Conservation (phyloP, 1,284 basidiomycete species). For the Neonothopanus nambi region DNA sequence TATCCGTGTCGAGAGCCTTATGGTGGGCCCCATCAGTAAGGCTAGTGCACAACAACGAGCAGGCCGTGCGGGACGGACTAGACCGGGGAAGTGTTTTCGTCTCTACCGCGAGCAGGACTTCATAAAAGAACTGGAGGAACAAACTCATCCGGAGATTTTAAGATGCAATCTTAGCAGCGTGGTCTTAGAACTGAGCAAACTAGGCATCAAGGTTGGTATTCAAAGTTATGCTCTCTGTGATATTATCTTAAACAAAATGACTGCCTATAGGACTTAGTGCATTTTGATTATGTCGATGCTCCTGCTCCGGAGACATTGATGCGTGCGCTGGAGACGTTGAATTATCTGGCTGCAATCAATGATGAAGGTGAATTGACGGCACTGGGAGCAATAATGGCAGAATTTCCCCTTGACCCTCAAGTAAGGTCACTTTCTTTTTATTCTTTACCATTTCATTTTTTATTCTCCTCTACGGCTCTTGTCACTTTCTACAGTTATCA, state of each 20-base stretch:
- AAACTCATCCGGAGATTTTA: constrained; percentile 96
- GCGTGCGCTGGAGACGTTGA: constrained; percentile 90
- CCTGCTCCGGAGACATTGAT: constrained; percentile 95
- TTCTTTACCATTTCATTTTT: too few species aligned
- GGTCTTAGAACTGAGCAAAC: constrained; percentile 95
- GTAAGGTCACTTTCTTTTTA: too few species aligned
- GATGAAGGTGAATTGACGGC: constrained; percentile 94
- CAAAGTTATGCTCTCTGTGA: too few species aligned
- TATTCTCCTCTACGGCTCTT: too few species aligned
- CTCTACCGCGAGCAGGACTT: constrained; percentile 97
- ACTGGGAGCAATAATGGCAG: constrained; percentile 97
- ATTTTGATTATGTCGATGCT: constrained; percentile 99
- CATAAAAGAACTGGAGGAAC: constrained; percentile 98
- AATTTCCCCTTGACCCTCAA: constrained; percentile 98
- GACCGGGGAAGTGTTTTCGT: constrained; percentile 97
- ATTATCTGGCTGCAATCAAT: constrained; percentile 93
- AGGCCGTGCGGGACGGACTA: constrained; percentile 95
- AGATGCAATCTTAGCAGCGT: constrained; percentile 92
- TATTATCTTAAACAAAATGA: too few species aligned
- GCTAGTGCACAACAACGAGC: constrained; percentile 95
- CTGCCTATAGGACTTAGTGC: constrained; percentile 94
- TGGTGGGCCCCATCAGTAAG: constrained; percentile 99
- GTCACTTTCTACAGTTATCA: too few species aligned
- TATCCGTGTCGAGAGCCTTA: constrained; percentile 97
- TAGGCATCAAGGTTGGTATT: constrained; percentile 99